Percentiles rank a stretch among this genome's conserved stretches.
Conservation (phyloP, 306 rosid genomes). For the Medicago ruthenica region DNA sequence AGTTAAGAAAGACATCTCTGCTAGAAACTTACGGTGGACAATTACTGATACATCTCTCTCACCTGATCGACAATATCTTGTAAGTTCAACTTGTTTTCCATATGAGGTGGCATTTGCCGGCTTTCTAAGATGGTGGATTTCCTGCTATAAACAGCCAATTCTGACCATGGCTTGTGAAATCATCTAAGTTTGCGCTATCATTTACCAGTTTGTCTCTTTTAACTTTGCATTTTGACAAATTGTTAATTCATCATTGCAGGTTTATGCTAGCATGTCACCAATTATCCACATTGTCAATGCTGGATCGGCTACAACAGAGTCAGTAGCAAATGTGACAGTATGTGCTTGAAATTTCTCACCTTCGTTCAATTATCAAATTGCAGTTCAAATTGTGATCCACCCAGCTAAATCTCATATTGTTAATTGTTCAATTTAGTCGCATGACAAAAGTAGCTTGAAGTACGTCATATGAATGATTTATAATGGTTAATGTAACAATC, state of each 20-base stretch:
- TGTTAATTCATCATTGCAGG: conserved; percentile 64
- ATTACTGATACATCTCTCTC: conserved; percentile 93
- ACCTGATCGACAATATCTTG: conserved; percentile 77
- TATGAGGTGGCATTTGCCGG: conserved; percentile 17
- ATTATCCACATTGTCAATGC: conserved; percentile 72
- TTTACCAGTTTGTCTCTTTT: conserved; percentile 12
- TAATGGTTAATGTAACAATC: neutral
- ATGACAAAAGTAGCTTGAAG: neutral
- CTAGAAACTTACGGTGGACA: conserved; percentile 86
- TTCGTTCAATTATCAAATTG: conserved; percentile 15
- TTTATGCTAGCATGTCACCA: conserved; percentile 94
- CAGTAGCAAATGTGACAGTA: conserved; percentile 83
- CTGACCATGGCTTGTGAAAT: conserved; percentile 25
- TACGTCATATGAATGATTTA: neutral
- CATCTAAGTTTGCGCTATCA: conserved; percentile 25
- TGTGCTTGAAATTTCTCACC: conserved; percentile 38
- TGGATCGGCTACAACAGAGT: conserved; percentile 68
- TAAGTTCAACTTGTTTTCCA: conserved; percentile 51
- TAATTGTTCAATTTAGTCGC: neutral
- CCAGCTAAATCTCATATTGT: neutral
- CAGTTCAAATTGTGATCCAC: neutral
- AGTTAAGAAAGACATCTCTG: conserved; percentile 79
- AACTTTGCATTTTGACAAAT: conserved; percentile 14
- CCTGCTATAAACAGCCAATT: conserved; percentile 14
- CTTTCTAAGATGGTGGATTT: conserved; percentile 33